Evolutionary conservation across 2,329 filamentous ascomycete genomes (phyloP).

Genomic region (Daldinia eschscholtzii): DNA sequence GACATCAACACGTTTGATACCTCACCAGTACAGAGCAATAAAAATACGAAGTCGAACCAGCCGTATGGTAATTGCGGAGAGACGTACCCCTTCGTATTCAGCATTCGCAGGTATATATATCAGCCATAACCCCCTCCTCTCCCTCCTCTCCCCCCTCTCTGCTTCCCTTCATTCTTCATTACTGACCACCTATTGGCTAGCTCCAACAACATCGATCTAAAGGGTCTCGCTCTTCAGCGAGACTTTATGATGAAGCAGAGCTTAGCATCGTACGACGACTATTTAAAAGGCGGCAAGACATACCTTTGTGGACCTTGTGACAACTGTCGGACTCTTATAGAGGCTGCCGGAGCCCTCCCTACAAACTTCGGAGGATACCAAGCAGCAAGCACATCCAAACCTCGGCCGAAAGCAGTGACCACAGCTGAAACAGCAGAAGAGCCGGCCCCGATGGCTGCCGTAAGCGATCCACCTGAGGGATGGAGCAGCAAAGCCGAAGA

Average conservation of each 20-base stretch:
- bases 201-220: not conserved
- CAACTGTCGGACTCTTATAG: not conserved
- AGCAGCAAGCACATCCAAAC: not conserved
- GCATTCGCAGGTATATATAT: not conserved
- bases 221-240: not conserved
- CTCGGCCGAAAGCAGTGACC: not conserved
- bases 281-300: not conserved
- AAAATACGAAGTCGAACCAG: not conserved
- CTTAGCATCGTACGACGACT: not conserved
- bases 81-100: constrained; percentile 1
- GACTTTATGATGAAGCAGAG: constrained; percentile 4
- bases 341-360: not conserved
- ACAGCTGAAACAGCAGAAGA: not conserved
- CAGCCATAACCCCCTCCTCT: not conserved
- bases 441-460: not conserved
- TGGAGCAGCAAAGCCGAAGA: not conserved
- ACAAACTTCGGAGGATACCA: not conserved
- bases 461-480: not conserved
- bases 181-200: not conserved
- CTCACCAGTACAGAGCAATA: not conserved
- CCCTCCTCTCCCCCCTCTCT: not conserved
- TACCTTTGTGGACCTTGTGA: not conserved
- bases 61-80: not conserved
- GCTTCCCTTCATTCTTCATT: not conserved
- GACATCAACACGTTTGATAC: not conserved